Evolutionary conservation across 2,329 filamentous ascomycete genomes (phyloP).

Genomic region (Exophiala lecanii-corni): DNA sequence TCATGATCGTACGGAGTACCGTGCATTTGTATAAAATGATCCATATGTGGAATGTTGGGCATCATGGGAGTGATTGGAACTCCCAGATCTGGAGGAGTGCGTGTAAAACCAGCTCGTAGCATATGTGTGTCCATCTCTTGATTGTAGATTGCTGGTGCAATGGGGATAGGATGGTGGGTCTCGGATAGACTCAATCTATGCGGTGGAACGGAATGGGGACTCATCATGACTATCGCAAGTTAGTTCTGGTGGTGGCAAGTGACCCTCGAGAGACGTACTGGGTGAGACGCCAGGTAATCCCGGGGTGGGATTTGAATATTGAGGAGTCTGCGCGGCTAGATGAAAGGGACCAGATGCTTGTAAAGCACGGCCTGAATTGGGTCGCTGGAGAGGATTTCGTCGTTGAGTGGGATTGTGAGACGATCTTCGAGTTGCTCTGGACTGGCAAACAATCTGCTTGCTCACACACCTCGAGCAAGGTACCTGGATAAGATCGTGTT

Average conservation of each 20-base stretch:
- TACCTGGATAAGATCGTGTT: constrained; percentile 18
- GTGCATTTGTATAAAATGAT: constrained; percentile 25
- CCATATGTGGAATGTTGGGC: constrained; percentile 26
- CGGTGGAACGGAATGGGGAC: constrained; percentile 12
- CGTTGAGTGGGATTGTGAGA: constrained; percentile 24
- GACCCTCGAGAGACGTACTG: neutral
- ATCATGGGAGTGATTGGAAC: constrained; percentile 27
- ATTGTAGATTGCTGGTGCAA: constrained; percentile 21
- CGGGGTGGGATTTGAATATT: constrained; percentile 20
- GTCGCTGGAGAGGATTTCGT: constrained; percentile 21
- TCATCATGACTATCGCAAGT: constrained; percentile 16
- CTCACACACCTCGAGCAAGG: constrained; percentile 28
- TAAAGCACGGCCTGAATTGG: constrained; percentile 24
- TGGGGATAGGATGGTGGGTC: constrained; percentile 20
- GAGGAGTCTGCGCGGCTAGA: constrained; percentile 23
- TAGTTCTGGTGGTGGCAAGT: no score
- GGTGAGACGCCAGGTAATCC: neutral
- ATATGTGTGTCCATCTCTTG: constrained; percentile 21
- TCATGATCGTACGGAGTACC: constrained; percentile 18
- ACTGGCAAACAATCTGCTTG: constrained; percentile 28
- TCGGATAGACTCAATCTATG: constrained; percentile 24
- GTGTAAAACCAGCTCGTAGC: constrained; percentile 22
- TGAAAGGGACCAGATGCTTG: constrained; percentile 25
- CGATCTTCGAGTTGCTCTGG: constrained; percentile 26
- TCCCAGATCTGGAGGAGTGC: constrained; percentile 25